Evolutionary conservation across 192 early-diverging fungal species (phyloP).

Genomic region (Podila horticola): DNA sequence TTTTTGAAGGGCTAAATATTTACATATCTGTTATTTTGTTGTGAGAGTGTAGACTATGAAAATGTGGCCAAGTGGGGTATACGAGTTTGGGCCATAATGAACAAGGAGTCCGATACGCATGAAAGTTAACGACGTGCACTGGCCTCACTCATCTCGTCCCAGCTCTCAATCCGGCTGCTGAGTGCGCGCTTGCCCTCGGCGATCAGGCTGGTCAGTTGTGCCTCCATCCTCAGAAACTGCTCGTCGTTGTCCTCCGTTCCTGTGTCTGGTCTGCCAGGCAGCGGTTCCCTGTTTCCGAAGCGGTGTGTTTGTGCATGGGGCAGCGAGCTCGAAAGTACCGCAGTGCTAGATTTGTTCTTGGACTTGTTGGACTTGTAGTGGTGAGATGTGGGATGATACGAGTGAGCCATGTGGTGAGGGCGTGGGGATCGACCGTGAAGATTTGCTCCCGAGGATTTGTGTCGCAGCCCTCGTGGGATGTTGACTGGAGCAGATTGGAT

Average conservation of each 20-base stretch:
- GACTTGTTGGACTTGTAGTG: slow-evolving; percentile 10
- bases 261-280: slow-evolving; percentile 27
- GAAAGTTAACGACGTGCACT: too few species aligned
- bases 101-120: too few species aligned
- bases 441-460: slow-evolving; percentile 3
- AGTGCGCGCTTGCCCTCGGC: slow-evolving; percentile 50
- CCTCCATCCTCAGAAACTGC: slow-evolving; percentile 53
- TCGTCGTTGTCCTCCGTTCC: slow-evolving; percentile 51
- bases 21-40: too few species aligned
- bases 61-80: too few species aligned
- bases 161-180: slow-evolving; percentile 26
- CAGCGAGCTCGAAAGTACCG: slow-evolving; percentile 18
- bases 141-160: not conserved
- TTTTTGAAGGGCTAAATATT: too few species aligned
- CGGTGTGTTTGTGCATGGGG: slow-evolving; percentile 19
- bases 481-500: slow-evolving; percentile 37
- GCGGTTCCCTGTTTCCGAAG: slow-evolving; percentile 1
- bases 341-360: not conserved
- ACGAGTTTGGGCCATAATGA: too few species aligned
- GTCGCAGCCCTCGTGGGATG: slow-evolving; percentile 25
- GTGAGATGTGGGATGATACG: slow-evolving; percentile 9
- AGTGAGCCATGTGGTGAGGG: slow-evolving; percentile 18
- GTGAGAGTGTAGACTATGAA: too few species aligned
- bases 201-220: slow-evolving; percentile 35
- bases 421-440: not conserved